Evolutionary conservation across 352 stramenopile genomes (phyloP).

Genomic region (Phytopythium sindhum): DNA sequence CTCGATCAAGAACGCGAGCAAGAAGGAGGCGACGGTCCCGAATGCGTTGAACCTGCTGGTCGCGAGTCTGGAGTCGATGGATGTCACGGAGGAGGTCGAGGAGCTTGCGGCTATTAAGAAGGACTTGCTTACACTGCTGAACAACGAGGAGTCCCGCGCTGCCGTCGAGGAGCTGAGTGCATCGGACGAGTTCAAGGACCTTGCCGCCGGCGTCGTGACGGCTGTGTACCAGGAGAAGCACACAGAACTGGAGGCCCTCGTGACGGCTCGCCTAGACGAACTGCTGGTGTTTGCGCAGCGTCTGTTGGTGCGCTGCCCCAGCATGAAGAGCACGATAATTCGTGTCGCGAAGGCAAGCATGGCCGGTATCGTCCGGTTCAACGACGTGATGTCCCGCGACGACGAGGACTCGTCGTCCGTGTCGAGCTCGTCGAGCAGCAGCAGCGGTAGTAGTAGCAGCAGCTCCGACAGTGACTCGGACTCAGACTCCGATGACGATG

Average conservation of each 20-base stretch:
- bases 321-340: constrained; percentile 41
- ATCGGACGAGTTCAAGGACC: constrained; percentile 32
- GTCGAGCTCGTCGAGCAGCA: constrained; percentile 17
- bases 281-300: constrained; percentile 37
- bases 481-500: constrained; percentile 10
- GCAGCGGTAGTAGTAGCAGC: constrained; percentile 11
- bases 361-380: constrained; percentile 26
- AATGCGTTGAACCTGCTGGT: constrained; percentile 38
- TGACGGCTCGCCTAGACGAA: constrained; percentile 29
- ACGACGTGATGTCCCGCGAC: constrained; percentile 25
- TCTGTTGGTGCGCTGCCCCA: constrained; percentile 33
- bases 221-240: constrained; percentile 32
- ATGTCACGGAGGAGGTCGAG: constrained; percentile 33
- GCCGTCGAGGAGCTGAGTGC: constrained; percentile 29
- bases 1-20: constrained; percentile 15
- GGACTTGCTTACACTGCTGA: constrained; percentile 37
- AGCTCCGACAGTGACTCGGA: constrained; percentile 10
- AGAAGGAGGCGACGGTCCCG: constrained; percentile 32
- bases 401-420: constrained; percentile 19
- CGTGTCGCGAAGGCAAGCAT: constrained; percentile 41
- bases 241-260: constrained; percentile 26
- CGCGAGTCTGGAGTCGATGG: constrained; percentile 36
- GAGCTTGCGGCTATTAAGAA: constrained; percentile 42
- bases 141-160: constrained; percentile 28
- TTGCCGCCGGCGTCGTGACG: constrained; percentile 25